Evolutionary conservation across 2,329 filamentous ascomycete genomes (phyloP).

Genomic region (Arachnopeziza araneosa): DNA sequence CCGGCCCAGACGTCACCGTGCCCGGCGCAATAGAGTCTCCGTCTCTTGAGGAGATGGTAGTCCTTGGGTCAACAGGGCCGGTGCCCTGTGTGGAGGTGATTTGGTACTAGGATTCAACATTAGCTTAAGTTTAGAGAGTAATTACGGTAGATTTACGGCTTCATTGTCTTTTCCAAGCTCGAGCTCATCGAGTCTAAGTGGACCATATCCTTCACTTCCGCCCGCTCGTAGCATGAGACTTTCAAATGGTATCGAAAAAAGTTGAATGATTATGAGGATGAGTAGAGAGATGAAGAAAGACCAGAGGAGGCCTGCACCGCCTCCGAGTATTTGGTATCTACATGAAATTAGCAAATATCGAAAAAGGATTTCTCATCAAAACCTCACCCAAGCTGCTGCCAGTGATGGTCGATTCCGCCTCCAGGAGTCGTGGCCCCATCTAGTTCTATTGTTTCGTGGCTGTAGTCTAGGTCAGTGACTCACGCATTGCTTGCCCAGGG

Average conservation of each 20-base stretch:
- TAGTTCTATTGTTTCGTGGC: too few relatives aligned
- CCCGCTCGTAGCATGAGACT: neutral
- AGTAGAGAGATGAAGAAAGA: constrained; percentile 70
- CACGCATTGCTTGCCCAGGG: too few relatives aligned
- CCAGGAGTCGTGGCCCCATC: too few relatives aligned
- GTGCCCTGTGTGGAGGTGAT: neutral
- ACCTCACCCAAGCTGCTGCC: constrained; percentile 47
- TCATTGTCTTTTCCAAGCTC: neutral
- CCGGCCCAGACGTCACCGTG: neutral
- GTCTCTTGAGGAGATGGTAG: neutral
- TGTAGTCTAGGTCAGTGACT: too few relatives aligned
- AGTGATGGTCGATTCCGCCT: constrained; percentile 51
- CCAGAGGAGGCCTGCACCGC: constrained; percentile 65
- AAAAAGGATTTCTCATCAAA: neutral
- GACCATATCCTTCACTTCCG: neutral
- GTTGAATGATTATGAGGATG: constrained; percentile 64
- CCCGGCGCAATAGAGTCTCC: neutral
- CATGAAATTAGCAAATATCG: neutral
- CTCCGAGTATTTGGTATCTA: constrained; percentile 64
- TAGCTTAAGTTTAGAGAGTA: neutral
- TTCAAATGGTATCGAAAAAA: neutral
- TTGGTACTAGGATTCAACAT: neutral
- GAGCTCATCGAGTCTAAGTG: neutral
- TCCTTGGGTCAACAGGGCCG: neutral
- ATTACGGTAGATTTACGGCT: neutral